Percentiles rank a stretch among this genome's conserved stretches.
phyloP scores from a whole-genome alignment of 169 alveolate genomes.

The Plasmodium falciparum region DNA sequence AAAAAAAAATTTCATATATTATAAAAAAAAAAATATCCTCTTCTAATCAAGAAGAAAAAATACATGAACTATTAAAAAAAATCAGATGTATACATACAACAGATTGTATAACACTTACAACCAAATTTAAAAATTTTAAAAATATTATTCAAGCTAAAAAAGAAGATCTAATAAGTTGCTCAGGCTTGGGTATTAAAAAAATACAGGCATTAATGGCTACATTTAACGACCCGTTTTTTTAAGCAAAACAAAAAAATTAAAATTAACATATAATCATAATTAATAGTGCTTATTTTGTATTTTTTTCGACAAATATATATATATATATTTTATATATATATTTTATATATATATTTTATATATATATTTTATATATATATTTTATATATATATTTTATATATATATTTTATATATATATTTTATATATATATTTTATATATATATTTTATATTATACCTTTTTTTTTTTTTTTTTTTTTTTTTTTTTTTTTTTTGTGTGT shows the following conservation, averaged over 20 bases:
- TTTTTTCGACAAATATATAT: too few species aligned
- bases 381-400: too few species aligned
- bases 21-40: slow-evolving; percentile 16
- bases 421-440: too few species aligned
- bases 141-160: slow-evolving; percentile 55
- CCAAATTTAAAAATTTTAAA: slow-evolving; percentile 48
- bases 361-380: too few species aligned
- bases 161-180: slow-evolving; percentile 49
- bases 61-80: slow-evolving; percentile 71
- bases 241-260: not conserved
- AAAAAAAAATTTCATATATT: slow-evolving; percentile 41
- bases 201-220: slow-evolving; percentile 45
- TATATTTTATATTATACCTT: too few species aligned
- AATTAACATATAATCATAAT: not conserved
- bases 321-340: too few species aligned
- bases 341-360: too few species aligned
- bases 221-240: slow-evolving; percentile 64
- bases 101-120: slow-evolving; percentile 46
- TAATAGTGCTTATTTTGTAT: not conserved
- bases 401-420: too few species aligned
- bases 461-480: too few species aligned
- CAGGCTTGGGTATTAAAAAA: slow-evolving; percentile 69
- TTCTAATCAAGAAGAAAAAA: slow-evolving; percentile 58
- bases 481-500: too few species aligned
- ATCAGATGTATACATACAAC: slow-evolving; percentile 54